Base-by-base conservation (phyloP, 2,329 filamentous ascomycete genomes). In the Aspergillus sclerotialis region DNA sequence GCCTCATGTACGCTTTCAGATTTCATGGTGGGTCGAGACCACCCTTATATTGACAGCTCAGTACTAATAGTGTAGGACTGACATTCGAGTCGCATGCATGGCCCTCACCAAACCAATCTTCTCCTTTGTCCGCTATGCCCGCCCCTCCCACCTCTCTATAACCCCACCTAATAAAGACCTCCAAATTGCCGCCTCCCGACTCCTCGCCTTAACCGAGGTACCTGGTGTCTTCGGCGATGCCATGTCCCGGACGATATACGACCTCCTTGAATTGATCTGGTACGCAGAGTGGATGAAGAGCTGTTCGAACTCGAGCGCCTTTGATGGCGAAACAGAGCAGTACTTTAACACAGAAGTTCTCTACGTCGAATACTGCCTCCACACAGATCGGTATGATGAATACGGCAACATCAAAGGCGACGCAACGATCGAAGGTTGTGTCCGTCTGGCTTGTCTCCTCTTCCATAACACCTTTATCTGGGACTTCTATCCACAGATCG, bases 301-400 rank as follows among this genome's bases (percentile, higher is more conserved):
- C 11, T 40, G 38, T 21, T 48, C 43, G 6, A 43, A 46, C 7
- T 50, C 50, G 28, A 48, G 50, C 31, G 46, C 52, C 5, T 58
- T 61, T 37, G 48, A 50, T 31, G 57, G 60, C 2, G 52, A 61
- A 30, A 54, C 50, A 2, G 59, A 63, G 40, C 50, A 55, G 33
- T 63, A 63, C 44, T 63, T 60, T 42, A 63, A 63, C 36, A 60
- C 54, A 8, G 60, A 63, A 40, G 59, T 62, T 3, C 46, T 62
- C 5, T 57, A 55, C 37, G 51, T 60, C 19, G 60, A 63, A 41
- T 61, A 63, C 36, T 44, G 50, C 7, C 56, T 63, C 7, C 53
- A 61, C 33, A 43, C 38, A 23, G 59, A 62, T 39, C 58, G 60
- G n/a, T 63, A 55, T 35, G 57, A 53, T 5, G 30, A 41, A n/a